These are phyloP conservation scores for Wickerhamomyces sp. DNA, from an alignment of 1,139 yeast species.

Conservation along the genomic window DNA sequence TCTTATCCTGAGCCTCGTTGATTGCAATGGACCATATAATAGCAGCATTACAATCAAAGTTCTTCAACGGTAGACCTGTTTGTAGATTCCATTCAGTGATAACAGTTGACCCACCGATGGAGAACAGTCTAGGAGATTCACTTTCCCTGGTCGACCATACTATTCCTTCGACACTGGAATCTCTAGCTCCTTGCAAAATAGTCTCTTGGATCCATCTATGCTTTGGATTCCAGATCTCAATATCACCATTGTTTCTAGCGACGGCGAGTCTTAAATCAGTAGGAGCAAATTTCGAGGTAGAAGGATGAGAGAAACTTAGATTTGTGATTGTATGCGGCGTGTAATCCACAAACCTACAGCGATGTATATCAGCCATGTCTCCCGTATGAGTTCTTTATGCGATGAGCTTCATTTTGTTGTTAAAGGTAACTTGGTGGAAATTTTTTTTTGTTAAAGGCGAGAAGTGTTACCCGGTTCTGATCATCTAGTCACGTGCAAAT, in stretches of 20 bases:
- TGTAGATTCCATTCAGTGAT: slow-evolving; percentile 89
- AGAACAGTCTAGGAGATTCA: slow-evolving; percentile 64
- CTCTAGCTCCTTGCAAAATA: slow-evolving; percentile 74
- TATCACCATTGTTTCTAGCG: slow-evolving; percentile 91
- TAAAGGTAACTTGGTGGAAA: too few species aligned
- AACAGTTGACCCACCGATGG: slow-evolving; percentile 89
- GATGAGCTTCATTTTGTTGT: slow-evolving; percentile 17
- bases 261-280: slow-evolving; percentile 74
- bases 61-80: slow-evolving; percentile 66
- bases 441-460: slow-evolving; percentile 6
- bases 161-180: slow-evolving; percentile 83
- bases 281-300: slow-evolving; percentile 49
- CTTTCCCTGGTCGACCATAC: slow-evolving; percentile 61
- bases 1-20: slow-evolving; percentile 51
- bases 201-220: slow-evolving; percentile 52
- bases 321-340: slow-evolving; percentile 84
- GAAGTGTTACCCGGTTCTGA: slow-evolving; percentile 2
- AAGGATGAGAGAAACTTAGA: slow-evolving; percentile 70
- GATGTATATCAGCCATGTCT: slow-evolving; percentile 61
- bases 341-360: slow-evolving; percentile 90
- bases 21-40: slow-evolving; percentile 86
- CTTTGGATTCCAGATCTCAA: slow-evolving; percentile 93
- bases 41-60: slow-evolving; percentile 91
- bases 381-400: neutral
- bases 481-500: too few species aligned